Evolutionary conservation across 257 asterid genomes (phyloP).

Genomic region (Leonotis leonurus): DNA sequence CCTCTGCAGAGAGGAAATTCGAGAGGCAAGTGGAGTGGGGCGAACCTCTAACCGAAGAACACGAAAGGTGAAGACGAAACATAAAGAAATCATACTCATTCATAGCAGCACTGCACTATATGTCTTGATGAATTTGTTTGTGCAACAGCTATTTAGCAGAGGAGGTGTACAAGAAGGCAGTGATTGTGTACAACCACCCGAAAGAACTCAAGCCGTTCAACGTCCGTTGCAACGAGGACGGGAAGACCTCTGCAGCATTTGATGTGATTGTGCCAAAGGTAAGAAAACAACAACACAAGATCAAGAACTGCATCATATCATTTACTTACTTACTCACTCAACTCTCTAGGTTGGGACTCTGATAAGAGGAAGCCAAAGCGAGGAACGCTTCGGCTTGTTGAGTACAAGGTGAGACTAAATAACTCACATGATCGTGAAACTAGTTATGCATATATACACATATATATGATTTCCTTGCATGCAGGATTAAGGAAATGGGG

Average conservation of each 20-base stretch:
- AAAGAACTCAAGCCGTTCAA: conserved; percentile 62
- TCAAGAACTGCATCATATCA: neutral
- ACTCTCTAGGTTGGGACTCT: conserved; percentile 58
- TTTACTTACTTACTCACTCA: neutral
- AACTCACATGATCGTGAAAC: too few relatives aligned
- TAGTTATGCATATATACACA: too few relatives aligned
- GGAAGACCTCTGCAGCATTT: conserved; percentile 65
- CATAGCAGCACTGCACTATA: too few relatives aligned
- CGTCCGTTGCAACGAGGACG: conserved; percentile 55
- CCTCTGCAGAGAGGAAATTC: conserved; percentile 27
- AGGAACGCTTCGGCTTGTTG: conserved; percentile 53
- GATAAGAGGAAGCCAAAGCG: conserved; percentile 78
- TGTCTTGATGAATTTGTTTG: neutral
- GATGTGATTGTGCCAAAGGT: conserved; percentile 78
- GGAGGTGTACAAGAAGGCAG: conserved; percentile 52
- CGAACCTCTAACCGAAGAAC: conserved; percentile 61
- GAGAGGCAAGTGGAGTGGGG: conserved; percentile 59
- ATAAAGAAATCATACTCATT: too few relatives aligned
- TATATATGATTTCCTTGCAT: too few relatives aligned
- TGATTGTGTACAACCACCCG: conserved; percentile 67
- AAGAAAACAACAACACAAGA: neutral
- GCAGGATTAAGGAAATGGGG: conserved; percentile 61
- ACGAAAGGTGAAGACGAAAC: conserved; percentile 44
- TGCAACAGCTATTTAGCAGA: conserved; percentile 56
- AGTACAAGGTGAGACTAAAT: too few relatives aligned